phyloP scores from a whole-genome alignment of 108 stramenopile genomes.

The Aurantiochytrium sp. region DNA sequence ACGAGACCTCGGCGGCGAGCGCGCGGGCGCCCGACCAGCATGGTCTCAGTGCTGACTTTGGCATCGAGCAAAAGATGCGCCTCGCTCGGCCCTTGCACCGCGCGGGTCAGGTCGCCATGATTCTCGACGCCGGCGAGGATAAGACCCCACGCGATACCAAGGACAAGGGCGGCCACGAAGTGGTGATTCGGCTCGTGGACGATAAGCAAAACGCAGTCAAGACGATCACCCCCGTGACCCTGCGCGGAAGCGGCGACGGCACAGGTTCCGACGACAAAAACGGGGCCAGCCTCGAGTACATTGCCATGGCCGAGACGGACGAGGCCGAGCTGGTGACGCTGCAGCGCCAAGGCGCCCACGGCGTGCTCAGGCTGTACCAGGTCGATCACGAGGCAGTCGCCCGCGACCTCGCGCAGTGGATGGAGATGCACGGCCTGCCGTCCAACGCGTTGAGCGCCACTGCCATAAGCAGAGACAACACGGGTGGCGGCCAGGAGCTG shows the following conservation, averaged over 20 bases:
- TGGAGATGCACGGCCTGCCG: background rate
- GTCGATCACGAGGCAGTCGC: background rate
- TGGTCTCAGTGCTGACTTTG: background rate
- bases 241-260: background rate
- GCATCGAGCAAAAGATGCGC: background rate
- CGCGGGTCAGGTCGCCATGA: background rate
- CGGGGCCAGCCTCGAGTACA: background rate
- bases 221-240: background rate
- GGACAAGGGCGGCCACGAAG: background rate
- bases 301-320: background rate
- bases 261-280: background rate
- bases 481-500: background rate
- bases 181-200: background rate
- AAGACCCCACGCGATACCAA: background rate
- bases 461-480: background rate
- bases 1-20: background rate
- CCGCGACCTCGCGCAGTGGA: constrained; percentile 10
- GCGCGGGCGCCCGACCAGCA: background rate
- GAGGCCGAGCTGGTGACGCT: background rate
- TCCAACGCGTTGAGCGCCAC: background rate
- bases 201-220: background rate
- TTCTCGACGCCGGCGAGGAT: background rate
- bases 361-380: background rate
- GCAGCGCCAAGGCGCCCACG: constrained; percentile 11
- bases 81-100: background rate